Evolutionary conservation across 768 basidiomycete genomes (phyloP), one percentile per base, ranked within the genome.

Genomic region (Termitomyces sp.): DNA sequence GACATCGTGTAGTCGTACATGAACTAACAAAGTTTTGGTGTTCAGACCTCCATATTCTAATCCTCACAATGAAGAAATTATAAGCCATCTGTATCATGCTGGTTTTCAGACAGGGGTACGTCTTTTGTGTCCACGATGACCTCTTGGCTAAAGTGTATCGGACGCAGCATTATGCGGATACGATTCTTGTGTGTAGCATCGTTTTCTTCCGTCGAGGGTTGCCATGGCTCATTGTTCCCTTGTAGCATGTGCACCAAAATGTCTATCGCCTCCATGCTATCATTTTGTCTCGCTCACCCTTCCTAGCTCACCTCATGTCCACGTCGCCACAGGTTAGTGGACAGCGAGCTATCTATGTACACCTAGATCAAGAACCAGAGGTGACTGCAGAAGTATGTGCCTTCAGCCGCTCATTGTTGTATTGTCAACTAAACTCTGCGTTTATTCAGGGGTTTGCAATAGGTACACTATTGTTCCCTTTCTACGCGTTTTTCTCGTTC

Each of bases 241-340:
- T 58, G 38, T 66, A 91, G 87, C 88, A 89, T 75, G 84, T 89
- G 56, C 82, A 85, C 67, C 83, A 87, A 77, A 82, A 82, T 71
- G 76, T 79, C 59, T 92, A 91, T 71, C 83, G 84, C 54, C 82
- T 92, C 35, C 90, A 94, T 74, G 84, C 87, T 61, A 89, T 95
- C 71, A 87, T 95, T 62, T 78, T 95, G 60, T 90, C 92, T 59
- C 87, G 88, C 53, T 94, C 92, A 32, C 92, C 94, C 37, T 90
- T 85, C 73, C 82, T 95, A 66, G 90, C 88, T 40, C 91, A 93
- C 69, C 78, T 92, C 62, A 91, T 96, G 87, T 89, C 87, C 54
- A 90, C 88, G 48, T 85, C 87, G 34, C 86, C 86, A 25, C 85
- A 84, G 73, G 74, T 77, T 37, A 78, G 78, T 58, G 85, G 81